Evolutionary conservation across 2,329 filamentous ascomycete genomes (phyloP).

Genomic region (Peltaster fructicola): DNA sequence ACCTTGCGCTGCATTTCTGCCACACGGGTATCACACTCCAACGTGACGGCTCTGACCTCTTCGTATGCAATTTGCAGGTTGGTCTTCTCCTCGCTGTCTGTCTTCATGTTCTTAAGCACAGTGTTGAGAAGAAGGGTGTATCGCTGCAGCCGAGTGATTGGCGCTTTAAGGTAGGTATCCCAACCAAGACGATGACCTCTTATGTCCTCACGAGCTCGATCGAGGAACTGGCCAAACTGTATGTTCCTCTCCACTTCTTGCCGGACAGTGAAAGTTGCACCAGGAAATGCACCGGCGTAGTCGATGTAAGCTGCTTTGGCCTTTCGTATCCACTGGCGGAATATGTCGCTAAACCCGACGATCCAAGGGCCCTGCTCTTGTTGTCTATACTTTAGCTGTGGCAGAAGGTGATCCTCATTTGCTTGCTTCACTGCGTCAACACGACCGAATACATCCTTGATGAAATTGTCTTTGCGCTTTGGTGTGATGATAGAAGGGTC

Average conservation of each 20-base stretch:
- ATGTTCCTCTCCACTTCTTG: slow-evolving; percentile 73
- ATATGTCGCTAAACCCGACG: slow-evolving; percentile 85
- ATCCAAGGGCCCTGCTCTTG: slow-evolving; percentile 95
- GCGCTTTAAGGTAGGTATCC: slow-evolving; percentile 86
- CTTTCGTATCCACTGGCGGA: slow-evolving; percentile 95
- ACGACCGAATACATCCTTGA: slow-evolving; percentile 76
- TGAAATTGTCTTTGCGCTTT: slow-evolving; percentile 60
- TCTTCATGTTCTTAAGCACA: slow-evolving; percentile 65
- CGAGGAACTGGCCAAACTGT: slow-evolving; percentile 70
- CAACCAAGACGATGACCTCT: slow-evolving; percentile 71
- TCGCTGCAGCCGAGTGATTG: slow-evolving; percentile 80
- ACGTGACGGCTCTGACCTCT: slow-evolving; percentile 75
- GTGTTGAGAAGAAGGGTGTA: slow-evolving; percentile 71
- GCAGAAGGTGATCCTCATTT: slow-evolving; percentile 81
- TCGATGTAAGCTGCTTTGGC: slow-evolving; percentile 78
- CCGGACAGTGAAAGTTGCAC: slow-evolving; percentile 65
- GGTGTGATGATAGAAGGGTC: slow-evolving; percentile 68
- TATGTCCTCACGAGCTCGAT: slow-evolving; percentile 61
- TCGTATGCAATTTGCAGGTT: slow-evolving; percentile 73
- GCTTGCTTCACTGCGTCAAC: slow-evolving; percentile 74
- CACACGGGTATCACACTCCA: slow-evolving; percentile 83
- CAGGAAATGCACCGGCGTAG: slow-evolving; percentile 75
- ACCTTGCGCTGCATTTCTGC: slow-evolving; percentile 87
- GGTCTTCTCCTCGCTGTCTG: slow-evolving; percentile 75
- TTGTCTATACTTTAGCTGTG: slow-evolving; percentile 90